Percentiles rank a stretch among this genome's conserved stretches.
phyloP scores from a whole-genome alignment of 345 rosid genomes.

The Aquilaria sinensis region DNA sequence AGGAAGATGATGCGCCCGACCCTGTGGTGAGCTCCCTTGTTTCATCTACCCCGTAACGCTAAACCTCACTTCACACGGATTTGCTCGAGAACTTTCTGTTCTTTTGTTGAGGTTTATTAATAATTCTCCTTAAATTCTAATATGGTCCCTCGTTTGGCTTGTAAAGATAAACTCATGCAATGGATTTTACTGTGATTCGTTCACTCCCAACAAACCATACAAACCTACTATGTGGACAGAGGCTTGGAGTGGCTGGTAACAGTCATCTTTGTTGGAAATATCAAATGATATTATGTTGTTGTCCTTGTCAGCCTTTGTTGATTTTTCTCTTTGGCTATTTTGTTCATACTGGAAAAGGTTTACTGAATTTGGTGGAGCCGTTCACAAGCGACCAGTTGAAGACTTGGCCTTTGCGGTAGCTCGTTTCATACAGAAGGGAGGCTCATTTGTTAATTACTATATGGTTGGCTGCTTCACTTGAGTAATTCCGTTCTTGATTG shows the following conservation, averaged over 20 bases:
- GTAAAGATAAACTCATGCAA: slow-evolving; percentile 83
- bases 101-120: too few species aligned
- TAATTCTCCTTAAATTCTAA: too few species aligned
- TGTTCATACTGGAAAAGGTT: slow-evolving; percentile 46
- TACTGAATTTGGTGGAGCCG: slow-evolving; percentile 78
- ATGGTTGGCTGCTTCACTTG: slow-evolving; percentile 53
- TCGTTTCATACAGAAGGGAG: slow-evolving; percentile 85
- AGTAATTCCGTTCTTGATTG: background rate
- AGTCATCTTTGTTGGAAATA: background rate
- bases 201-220: slow-evolving; percentile 83
- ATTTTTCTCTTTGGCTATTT: background rate
- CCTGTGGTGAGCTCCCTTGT: slow-evolving; percentile 36
- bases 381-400: slow-evolving; percentile 76
- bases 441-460: slow-evolving; percentile 82
- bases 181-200: slow-evolving; percentile 87
- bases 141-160: too few species aligned
- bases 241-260: slow-evolving; percentile 99
- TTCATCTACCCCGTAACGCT: background rate
- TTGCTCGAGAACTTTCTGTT: too few species aligned
- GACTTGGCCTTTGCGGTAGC: slow-evolving; percentile 95
- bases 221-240: slow-evolving; percentile 97
- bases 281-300: too few species aligned
- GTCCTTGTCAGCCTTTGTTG: background rate
- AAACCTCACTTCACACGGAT: too few species aligned
- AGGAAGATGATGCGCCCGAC: slow-evolving; percentile 61